Conservation (phyloP, 345 rosid genomes). For the Gossypium stocksii region DNA sequence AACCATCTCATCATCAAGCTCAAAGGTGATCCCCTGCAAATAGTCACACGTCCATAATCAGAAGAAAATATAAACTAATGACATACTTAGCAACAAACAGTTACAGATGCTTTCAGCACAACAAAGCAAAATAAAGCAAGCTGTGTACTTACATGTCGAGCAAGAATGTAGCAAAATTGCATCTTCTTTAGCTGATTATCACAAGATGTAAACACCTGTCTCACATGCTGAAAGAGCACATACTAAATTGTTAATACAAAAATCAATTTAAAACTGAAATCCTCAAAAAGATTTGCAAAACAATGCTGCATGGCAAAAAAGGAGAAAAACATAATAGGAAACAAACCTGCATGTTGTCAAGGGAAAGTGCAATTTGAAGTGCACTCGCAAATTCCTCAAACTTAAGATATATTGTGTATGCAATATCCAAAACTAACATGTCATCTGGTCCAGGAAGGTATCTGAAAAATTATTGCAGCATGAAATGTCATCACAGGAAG, state of each 20-base stretch:
- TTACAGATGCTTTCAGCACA: conserved; percentile 1
- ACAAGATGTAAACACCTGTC: conserved; percentile 68
- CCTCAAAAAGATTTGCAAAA: background rate
- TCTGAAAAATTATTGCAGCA: conserved; percentile 37
- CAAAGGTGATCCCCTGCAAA: conserved; percentile 64
- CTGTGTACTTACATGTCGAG: conserved; percentile 71
- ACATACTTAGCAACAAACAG: background rate
- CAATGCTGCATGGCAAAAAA: background rate
- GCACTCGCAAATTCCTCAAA: conserved; percentile 74
- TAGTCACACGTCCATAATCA: background rate
- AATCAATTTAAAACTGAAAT: background rate
- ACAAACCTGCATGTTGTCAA: conserved; percentile 72
- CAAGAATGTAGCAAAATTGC: conserved; percentile 88
- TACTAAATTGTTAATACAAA: conserved; percentile 10
- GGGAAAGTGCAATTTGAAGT: conserved; percentile 79
- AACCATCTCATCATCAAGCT: conserved; percentile 65
- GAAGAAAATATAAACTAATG: background rate
- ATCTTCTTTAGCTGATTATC: conserved; percentile 56
- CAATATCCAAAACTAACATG: conserved; percentile 63
- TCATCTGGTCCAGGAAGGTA: conserved; percentile 93
- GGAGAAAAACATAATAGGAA: background rate
- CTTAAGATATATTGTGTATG: conserved; percentile 72
- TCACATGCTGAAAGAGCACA: conserved; percentile 60
- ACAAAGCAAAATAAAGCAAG: background rate
- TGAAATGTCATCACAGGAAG: conserved; percentile 14